A percentile compares a stretch with the other conserved stretches of the same genome.
Conservation (phyloP, 257 asterid genomes). For the Ballota nigra region DNA sequence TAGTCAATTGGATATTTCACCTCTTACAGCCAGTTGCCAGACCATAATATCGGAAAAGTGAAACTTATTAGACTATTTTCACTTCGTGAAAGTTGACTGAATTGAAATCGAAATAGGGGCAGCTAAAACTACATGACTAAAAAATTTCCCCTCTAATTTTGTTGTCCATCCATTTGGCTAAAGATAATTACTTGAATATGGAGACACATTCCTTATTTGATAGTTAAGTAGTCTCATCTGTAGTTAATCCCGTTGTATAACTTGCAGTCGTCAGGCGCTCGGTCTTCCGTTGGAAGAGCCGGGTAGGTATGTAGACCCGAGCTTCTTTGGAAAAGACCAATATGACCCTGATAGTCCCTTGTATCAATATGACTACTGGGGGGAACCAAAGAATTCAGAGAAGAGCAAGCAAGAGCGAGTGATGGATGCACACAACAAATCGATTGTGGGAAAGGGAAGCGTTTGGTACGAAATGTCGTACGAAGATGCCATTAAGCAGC, state of each 20-base stretch:
- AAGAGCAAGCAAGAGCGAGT: conserved; percentile 85
- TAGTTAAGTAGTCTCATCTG: background rate
- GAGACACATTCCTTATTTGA: background rate
- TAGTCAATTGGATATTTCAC: no score
- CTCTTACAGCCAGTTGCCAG: no score
- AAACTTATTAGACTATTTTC: no score
- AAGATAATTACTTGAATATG: background rate
- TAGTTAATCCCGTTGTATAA: conserved; percentile 2
- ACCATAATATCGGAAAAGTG: no score
- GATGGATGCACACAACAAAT: conserved; percentile 85
- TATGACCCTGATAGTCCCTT: conserved; percentile 79
- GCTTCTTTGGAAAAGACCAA: conserved; percentile 74
- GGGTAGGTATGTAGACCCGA: conserved; percentile 70
- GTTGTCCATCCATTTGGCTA: background rate
- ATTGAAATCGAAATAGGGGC: no score
- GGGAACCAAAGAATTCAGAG: conserved; percentile 97
- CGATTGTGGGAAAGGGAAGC: conserved; percentile 82
- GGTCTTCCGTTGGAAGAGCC: conserved; percentile 96
- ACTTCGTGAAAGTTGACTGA: no score
- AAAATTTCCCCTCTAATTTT: no score
- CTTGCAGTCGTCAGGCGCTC: conserved; percentile 78
- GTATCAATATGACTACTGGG: conserved; percentile 96
- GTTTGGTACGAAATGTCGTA: conserved; percentile 95
- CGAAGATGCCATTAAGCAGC: conserved; percentile 77
- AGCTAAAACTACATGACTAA: no score